Evolutionary conservation across 306 rosid species (phyloP).

Genomic region (Fragaria vesca): DNA sequence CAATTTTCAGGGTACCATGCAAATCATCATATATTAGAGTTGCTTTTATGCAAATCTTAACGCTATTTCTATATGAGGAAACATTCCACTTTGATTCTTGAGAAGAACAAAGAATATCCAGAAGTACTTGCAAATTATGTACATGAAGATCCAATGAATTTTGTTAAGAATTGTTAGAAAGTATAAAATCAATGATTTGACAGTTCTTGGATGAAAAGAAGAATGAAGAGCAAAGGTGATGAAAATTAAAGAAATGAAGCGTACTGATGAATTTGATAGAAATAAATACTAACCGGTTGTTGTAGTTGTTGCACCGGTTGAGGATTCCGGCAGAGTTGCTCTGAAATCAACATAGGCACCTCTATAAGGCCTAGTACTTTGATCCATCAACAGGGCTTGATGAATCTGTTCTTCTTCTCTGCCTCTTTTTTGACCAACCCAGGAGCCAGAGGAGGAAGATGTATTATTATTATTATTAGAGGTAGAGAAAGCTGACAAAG

Average conservation of each 20-base stretch:
- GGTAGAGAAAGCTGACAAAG: conserved; percentile 24
- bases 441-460: conserved; percentile 32
- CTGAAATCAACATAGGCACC: conserved; percentile 32
- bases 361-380: conserved; percentile 25
- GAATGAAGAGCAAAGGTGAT: not conserved
- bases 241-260: not conserved
- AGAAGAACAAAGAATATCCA: not conserved
- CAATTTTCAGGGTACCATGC: not conserved
- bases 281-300: not conserved
- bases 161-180: not conserved
- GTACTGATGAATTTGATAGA: not conserved
- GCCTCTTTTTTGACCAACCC: conserved; percentile 65
- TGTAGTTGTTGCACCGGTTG: conserved; percentile 42
- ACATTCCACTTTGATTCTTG: not conserved
- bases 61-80: not conserved
- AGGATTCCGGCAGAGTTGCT: conserved; percentile 30
- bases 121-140: not conserved
- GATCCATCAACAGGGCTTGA: conserved; percentile 13
- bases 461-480: not conserved
- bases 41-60: not conserved
- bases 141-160: not conserved
- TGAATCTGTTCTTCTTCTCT: conserved; percentile 43
- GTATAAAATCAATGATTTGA: not conserved
- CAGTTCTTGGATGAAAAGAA: not conserved
- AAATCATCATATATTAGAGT: not conserved